Base-by-base conservation (phyloP, 2,329 filamentous ascomycete species). In the Endoconidiophora polonica region DNA sequence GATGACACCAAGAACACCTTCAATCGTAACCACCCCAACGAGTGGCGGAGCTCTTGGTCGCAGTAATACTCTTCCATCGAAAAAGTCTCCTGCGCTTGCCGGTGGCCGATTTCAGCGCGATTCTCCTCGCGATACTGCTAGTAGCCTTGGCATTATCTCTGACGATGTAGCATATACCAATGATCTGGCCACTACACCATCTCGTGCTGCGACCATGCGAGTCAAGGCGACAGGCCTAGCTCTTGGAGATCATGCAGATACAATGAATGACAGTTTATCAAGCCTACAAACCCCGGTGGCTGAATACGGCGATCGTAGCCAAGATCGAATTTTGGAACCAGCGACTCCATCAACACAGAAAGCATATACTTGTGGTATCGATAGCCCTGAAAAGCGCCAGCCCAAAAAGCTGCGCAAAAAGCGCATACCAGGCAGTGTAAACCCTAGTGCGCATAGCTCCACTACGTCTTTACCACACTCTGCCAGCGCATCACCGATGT, bases 361-460 rank as follows among this genome's bases (percentile, higher is more conserved):
- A 44, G 74, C 81, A 55, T 81, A 83, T 2, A 77, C 81, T 1
- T 72, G 73, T 0, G 71, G 67, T 23, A 74, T 77, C 40, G 52
- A 52, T 33, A 64, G 66, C 20, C 72, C 68, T 16, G 80, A 80
- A 55, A 79, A 74, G 58, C 76, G 84, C 43, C 82, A 81, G 60
- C 86, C 87, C 0, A 95, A 94, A 59, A 94, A 95, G 64, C 68
- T 98, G 47, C 83, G 82, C 63, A 96, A 96, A 70, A 94, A 86
- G 64, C 73, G 80, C 55, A 69, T 83, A 50, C 81, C 84, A 0
- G 81, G 79, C 40, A 86, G 84, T 59, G 66, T 83, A 20, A 88
- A 86, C 57, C 81, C 81, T 18, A 95, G 90, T 61, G 88, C 90
- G 0, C 87, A 94, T 56, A 95, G 88, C 60, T 96, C 91, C 14